Evolutionary conservation across 2,329 filamentous ascomycete genomes (phyloP), one percentile per base, ranked within the genome.

Genomic region (Lasiodiplodia sp.): DNA sequence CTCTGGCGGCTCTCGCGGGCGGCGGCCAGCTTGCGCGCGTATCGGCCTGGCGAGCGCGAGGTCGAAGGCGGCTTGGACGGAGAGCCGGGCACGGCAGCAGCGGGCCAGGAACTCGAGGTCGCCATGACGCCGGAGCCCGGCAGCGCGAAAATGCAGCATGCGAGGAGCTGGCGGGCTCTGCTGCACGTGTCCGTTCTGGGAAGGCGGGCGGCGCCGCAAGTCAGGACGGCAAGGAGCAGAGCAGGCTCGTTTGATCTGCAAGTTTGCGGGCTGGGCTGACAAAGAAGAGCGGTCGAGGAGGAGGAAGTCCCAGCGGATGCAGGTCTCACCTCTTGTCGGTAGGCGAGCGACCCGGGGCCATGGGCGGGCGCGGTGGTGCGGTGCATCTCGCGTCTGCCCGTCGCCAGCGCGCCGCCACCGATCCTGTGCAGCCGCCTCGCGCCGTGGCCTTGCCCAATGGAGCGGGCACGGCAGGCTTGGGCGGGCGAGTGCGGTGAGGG

Each of bases 251-350:
- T 62, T 62, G 58, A 62, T 62, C 58, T 38, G 25, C 55, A 57
- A 37, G 25, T 14, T 12, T 12, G 23, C 25, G 25, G 53, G 38
- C 58, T 28, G 57, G 34, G 53, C 53, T 56, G 64, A 66, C 64
- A 66, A 57, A 66, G 64, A 66, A 66, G 64, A 66, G 64, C 64
- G 51, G 64, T 66, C 64, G 40, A 34, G 31, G 25, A 44, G 31
- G 23, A 34, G 31, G 55, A 23, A 47, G 38, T 67, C 34, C 65
- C 65, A 67, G 44, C 53, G 31, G 47, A 67, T 60, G 65, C 65
- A 67, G 53, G 65, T 67, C 65, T 67, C 65, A 67, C 65, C 55
- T 68, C 57, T 68, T 68, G 56, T 55, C 66, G 66, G 66, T 62
- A 68, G 57, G 66, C 57, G 66, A 63, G 66, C 47, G 66, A 63